Conservation (phyloP, 164 flowering plant genomes). For the Dillenia turbinata region DNA sequence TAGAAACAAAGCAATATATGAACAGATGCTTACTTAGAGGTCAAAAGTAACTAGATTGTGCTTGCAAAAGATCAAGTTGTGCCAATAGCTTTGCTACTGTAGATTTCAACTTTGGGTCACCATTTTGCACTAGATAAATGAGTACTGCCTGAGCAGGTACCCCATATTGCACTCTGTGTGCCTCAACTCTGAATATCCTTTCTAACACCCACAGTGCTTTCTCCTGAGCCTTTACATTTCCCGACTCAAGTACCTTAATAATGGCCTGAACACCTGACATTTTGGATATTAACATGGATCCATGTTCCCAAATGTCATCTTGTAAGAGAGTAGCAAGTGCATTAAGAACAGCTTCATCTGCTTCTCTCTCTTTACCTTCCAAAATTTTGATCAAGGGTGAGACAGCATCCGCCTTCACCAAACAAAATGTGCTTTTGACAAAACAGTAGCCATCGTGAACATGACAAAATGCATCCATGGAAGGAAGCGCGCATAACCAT, state of each 20-base stretch:
- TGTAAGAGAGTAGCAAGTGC: conserved; percentile 67
- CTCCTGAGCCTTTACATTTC: conserved; percentile 56
- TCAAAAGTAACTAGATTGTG: conserved; percentile 80
- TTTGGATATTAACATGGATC: conserved; percentile 49
- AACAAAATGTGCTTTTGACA: conserved; percentile 61
- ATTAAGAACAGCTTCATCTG: conserved; percentile 67
- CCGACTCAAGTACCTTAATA: conserved; percentile 42
- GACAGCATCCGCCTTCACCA: conserved; percentile 71
- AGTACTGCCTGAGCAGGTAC: conserved; percentile 62
- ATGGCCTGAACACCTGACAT: conserved; percentile 43
- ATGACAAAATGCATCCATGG: conserved; percentile 47
- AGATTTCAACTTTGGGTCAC: conserved; percentile 47
- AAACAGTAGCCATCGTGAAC: conserved; percentile 67
- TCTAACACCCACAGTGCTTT: conserved; percentile 77
- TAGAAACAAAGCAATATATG: neutral
- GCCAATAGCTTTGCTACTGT: conserved; percentile 60
- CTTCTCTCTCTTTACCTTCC: conserved; percentile 58
- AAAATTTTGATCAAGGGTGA: conserved; percentile 46
- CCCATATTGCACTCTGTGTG: conserved; percentile 47
- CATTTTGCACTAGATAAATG: conserved; percentile 72
- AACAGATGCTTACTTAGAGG: neutral
- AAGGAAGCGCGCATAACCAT: conserved; percentile 61
- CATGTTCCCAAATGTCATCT: conserved; percentile 69
- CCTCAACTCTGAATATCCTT: conserved; percentile 54
- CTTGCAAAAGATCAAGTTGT: conserved; percentile 74